Conservation (phyloP, 345 rosid genomes). For the Sisymbrium altissimum region DNA sequence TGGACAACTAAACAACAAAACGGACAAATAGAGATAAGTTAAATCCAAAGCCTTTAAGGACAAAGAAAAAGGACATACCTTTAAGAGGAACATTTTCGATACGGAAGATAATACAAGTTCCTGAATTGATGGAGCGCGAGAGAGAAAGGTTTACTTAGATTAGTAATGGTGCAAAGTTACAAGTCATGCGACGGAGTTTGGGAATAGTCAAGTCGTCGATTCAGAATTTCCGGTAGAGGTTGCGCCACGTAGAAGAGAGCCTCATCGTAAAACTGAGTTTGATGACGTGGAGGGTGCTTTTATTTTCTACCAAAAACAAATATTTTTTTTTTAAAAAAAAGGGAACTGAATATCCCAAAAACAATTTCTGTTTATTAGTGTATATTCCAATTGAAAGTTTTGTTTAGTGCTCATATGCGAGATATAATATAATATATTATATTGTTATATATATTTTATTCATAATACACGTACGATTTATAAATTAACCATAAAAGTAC, state of each 20-base stretch:
- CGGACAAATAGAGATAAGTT: background rate
- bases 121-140: background rate
- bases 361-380: too few species aligned
- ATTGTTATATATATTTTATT: too few species aligned
- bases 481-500: too few species aligned
- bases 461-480: too few species aligned
- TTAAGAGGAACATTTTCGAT: slow-evolving; percentile 63
- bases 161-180: background rate
- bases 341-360: too few species aligned
- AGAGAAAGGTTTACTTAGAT: background rate
- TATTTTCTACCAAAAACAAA: background rate
- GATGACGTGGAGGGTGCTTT: background rate
- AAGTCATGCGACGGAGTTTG: background rate
- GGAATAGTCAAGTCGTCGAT: background rate
- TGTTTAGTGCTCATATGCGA: too few species aligned
- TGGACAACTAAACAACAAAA: background rate
- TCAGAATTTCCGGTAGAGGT: background rate
- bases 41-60: background rate
- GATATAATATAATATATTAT: too few species aligned
- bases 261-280: background rate
- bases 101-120: background rate
- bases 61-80: slow-evolving; percentile 33
- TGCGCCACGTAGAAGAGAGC: slow-evolving; percentile 21
- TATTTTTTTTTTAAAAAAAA: too few species aligned
- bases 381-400: too few species aligned